phyloP scores from a whole-genome alignment of 352 stramenopile genomes.

The Phytophthora boehmeriae region DNA sequence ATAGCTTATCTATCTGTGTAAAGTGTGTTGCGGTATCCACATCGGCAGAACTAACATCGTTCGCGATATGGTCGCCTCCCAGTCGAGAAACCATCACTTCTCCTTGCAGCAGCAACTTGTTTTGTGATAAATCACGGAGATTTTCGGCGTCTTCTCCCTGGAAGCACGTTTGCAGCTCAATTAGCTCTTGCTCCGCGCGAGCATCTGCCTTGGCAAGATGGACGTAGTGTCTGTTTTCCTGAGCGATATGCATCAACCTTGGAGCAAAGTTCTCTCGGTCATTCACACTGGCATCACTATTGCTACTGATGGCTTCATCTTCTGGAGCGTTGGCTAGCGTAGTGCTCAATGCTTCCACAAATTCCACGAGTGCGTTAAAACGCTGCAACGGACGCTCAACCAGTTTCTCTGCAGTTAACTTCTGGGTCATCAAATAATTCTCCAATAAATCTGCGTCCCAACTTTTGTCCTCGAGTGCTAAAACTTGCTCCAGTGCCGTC shows the following conservation, averaged over 20 bases:
- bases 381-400: conserved; percentile 28
- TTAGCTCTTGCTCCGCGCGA: conserved; percentile 36
- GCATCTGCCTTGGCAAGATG: conserved; percentile 29
- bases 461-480: background rate
- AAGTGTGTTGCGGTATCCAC: background rate
- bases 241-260: conserved; percentile 32
- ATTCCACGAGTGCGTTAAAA: conserved; percentile 40
- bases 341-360: conserved; percentile 38
- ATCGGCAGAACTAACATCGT: background rate
- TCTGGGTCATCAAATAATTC: conserved; percentile 25
- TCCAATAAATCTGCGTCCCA: conserved; percentile 21
- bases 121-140: conserved; percentile 33
- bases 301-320: conserved; percentile 8
- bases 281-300: conserved; percentile 6
- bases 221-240: conserved; percentile 41
- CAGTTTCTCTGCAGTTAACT: conserved; percentile 26
- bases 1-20: conserved; percentile 10
- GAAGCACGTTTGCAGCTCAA: conserved; percentile 39
- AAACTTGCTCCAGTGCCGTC: conserved; percentile 7
- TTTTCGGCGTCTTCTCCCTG: conserved; percentile 20
- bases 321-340: conserved; percentile 14
- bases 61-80: conserved; percentile 4
- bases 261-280: conserved; percentile 22
- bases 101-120: conserved; percentile 39
- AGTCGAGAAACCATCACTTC: conserved; percentile 27